Evolutionary conservation across 257 asterid species (phyloP).

Genomic region (Ajuga chamaepitys): DNA sequence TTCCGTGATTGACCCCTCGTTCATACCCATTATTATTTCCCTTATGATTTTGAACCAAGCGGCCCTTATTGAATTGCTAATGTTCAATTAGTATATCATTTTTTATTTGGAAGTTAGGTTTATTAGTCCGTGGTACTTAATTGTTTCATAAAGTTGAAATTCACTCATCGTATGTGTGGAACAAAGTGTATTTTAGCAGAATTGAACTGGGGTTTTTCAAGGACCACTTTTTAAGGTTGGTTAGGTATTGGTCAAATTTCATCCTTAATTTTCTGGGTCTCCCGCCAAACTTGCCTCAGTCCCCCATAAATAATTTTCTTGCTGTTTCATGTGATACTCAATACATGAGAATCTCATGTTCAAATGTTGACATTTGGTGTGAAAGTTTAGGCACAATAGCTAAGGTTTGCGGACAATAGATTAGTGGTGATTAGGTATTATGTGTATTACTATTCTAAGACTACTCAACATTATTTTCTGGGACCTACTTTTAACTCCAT

Average conservation of each 20-base stretch:
- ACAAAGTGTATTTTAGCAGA: not conserved
- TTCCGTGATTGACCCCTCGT: too few relatives aligned
- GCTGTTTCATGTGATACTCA: not conserved
- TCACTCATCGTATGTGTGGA: too few relatives aligned
- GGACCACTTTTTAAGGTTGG: not conserved
- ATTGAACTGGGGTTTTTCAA: not conserved
- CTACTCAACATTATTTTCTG: not conserved
- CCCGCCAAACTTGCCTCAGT: not conserved
- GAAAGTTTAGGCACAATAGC: not conserved
- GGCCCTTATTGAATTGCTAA: too few relatives aligned
- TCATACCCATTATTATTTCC: too few relatives aligned
- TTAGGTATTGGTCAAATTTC: not conserved
- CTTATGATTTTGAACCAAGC: too few relatives aligned
- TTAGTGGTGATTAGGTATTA: not conserved
- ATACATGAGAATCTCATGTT: not conserved
- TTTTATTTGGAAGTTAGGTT: too few relatives aligned
- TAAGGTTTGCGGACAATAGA: not conserved
- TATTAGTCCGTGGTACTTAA: too few relatives aligned
- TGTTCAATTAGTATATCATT: too few relatives aligned
- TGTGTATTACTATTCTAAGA: not conserved
- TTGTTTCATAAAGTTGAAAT: too few relatives aligned
- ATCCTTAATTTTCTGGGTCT: not conserved
- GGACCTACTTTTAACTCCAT: not conserved
- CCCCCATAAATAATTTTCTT: not conserved
- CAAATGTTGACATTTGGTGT: not conserved